Percentiles rank a stretch among this genome's conserved stretches.
Evolutionary conservation across 225 moss, liverwort and hornwort genomes (phyloP).

Genomic region (Polytrichum commune): DNA sequence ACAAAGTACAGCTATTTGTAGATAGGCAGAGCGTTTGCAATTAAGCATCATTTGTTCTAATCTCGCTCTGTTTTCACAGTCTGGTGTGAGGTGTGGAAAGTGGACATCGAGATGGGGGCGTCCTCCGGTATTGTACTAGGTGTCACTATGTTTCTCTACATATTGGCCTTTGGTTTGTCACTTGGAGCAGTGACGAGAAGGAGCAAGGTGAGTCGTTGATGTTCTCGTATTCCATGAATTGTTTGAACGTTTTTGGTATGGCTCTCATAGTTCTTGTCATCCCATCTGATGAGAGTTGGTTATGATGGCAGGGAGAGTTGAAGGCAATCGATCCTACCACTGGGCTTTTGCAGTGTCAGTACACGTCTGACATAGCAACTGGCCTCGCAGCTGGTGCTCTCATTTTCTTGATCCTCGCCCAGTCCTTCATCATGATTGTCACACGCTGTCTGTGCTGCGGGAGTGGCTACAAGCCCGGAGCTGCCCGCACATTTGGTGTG

Average conservation of each 20-base stretch:
- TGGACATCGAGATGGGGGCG: slow-evolving; percentile 20
- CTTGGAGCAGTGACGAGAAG: slow-evolving; percentile 36
- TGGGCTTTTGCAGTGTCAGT: slow-evolving; percentile 22
- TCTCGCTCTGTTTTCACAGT: too few species aligned
- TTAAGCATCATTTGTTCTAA: too few species aligned
- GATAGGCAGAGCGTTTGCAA: too few species aligned
- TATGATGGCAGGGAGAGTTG: slow-evolving; percentile 1
- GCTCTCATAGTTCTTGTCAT: background rate
- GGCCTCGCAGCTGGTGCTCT: slow-evolving; percentile 47
- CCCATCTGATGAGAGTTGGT: background rate
- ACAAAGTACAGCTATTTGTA: too few species aligned
- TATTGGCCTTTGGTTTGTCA: slow-evolving; percentile 36
- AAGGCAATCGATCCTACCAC: slow-evolving; percentile 20
- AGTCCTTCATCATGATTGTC: slow-evolving; percentile 43
- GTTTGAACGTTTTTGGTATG: background rate
- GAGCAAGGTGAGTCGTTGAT: slow-evolving; percentile 26
- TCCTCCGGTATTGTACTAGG: slow-evolving; percentile 16
- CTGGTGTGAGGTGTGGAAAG: background rate
- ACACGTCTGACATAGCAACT: slow-evolving; percentile 41
- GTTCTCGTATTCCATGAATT: background rate
- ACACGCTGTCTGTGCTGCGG: slow-evolving; percentile 62
- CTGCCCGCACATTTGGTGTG: slow-evolving; percentile 52
- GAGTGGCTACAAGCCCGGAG: slow-evolving; percentile 46
- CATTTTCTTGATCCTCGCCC: slow-evolving; percentile 38
- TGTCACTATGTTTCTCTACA: slow-evolving; percentile 23